Evolutionary conservation across 2,329 filamentous ascomycete genomes (phyloP), one percentile per base, ranked within the genome.

Genomic region (Fusarium sp.): DNA sequence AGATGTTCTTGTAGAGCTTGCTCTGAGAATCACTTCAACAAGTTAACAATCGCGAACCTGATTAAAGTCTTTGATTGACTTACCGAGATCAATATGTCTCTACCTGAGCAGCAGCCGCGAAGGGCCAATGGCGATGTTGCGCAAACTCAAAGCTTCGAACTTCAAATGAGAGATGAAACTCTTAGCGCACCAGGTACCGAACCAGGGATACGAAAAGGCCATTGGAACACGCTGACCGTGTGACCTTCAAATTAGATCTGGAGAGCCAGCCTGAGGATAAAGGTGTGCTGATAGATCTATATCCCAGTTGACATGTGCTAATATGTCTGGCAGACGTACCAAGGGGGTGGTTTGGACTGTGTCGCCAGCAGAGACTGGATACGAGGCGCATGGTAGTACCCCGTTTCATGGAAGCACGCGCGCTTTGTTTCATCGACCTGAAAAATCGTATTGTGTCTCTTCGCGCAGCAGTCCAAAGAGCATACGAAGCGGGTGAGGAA

Each of bases 301-400:
- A 28, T 33, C 9, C 4, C 5, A 13, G 34, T 30, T 18, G 18
- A 47, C 13, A 54, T 12, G 12, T 18, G 13, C 34, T 45, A 37
- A 60, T 8, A 23, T 6, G 10, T 8, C 13, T 20, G 5, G 12
- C 12, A 44, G 55, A 26, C 12, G 18, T 26, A 44, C 23, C 12
- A 13, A 31, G 52, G 11, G 56, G 34, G 8, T 28, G 20, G 49
- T 23, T 50, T 26, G 33, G 20, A 2, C 13, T 65, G 6, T 49
- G n/a, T 12, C 20, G 11, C 11, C 42, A 40, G 9, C 62, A 65
- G 13, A 49, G 57, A 18, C 33, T 13, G 5, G 62, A 65, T 10
- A 37, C 30, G 4, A 49, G 59, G 9, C 53, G 41, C 13, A 36
- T 65, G 53, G 37, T 59, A n/a, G 20, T 40, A 7, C 62, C 62